Evolutionary conservation across 768 basidiomycete species (phyloP).

Genomic region (Suillus spraguei): DNA sequence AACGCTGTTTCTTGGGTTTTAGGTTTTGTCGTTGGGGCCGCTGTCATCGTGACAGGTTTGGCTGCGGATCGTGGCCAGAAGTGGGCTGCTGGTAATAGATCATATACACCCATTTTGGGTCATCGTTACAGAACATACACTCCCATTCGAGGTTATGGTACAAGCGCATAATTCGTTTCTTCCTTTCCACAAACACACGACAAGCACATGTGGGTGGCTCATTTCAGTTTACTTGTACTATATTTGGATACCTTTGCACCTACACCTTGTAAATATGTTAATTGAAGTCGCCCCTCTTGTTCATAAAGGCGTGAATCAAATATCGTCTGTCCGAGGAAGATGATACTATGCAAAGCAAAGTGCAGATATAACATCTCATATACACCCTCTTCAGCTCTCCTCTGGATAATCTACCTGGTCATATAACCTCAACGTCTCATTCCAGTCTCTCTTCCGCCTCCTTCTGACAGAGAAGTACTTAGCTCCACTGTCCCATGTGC

Average conservation of each 20-base stretch:
- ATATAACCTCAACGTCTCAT: slow-evolving; percentile 80
- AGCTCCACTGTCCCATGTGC: slow-evolving; percentile 68
- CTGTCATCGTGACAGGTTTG: slow-evolving; percentile 63
- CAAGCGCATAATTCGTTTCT: not conserved
- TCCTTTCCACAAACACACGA: not conserved
- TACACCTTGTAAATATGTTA: not conserved
- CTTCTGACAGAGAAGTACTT: slow-evolving; percentile 81
- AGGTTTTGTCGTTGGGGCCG: slow-evolving; percentile 52
- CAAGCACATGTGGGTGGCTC: not conserved
- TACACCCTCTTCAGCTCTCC: slow-evolving; percentile 47
- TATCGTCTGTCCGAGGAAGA: not conserved
- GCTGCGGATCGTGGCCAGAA: slow-evolving; percentile 48
- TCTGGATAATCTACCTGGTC: slow-evolving; percentile 83
- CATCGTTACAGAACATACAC: slow-evolving; percentile 65
- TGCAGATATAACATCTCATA: slow-evolving; percentile 5
- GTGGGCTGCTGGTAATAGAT: slow-evolving; percentile 81
- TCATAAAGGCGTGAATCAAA: no score
- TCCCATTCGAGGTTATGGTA: slow-evolving; percentile 22
- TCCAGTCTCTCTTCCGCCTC: slow-evolving; percentile 87
- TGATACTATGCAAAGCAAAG: not conserved
- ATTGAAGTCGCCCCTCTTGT: not conserved
- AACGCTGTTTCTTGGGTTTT: slow-evolving; percentile 64
- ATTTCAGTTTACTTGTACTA: not conserved
- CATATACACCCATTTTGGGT: slow-evolving; percentile 45
- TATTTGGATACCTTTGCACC: not conserved